phyloP scores from a whole-genome alignment of 2,329 filamentous ascomycete genomes.

The Colletotrichum echinochloae region DNA sequence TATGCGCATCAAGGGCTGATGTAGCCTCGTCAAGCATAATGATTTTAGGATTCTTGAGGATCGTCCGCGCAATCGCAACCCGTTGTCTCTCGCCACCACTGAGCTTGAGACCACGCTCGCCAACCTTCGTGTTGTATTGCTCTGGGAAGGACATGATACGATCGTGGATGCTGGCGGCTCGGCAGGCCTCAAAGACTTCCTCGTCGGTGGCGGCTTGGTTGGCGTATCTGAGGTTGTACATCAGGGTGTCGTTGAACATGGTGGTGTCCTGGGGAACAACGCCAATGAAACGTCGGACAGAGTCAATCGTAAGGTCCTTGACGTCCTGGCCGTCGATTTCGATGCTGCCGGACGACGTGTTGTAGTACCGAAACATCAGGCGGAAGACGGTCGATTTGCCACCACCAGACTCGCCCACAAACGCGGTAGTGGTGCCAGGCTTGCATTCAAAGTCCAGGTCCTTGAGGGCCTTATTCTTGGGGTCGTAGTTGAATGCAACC shows the following conservation, averaged over 20 bases:
- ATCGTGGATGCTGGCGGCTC: constrained; percentile 91
- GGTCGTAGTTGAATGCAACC: constrained; percentile 91
- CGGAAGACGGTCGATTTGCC: constrained; percentile 98
- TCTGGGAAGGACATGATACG: constrained; percentile 91
- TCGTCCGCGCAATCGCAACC: constrained; percentile 92
- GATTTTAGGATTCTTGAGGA: constrained; percentile 90
- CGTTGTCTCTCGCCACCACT: constrained; percentile 95
- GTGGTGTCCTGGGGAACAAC: constrained; percentile 98
- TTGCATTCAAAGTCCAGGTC: constrained; percentile 86
- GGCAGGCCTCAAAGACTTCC: constrained; percentile 84
- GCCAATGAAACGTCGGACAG: constrained; percentile 89
- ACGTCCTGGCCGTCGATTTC: constrained; percentile 88
- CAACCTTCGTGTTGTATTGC: constrained; percentile 89
- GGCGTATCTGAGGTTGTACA: constrained; percentile 95
- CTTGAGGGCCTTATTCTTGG: constrained; percentile 84
- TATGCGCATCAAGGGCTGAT: constrained; percentile 90
- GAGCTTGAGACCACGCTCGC: constrained; percentile 86
- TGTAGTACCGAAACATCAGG: constrained; percentile 96
- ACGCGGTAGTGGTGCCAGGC: constrained; percentile 92
- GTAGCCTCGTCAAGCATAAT: constrained; percentile 96
- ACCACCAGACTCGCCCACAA: constrained; percentile 96
- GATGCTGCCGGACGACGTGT: constrained; percentile 82
- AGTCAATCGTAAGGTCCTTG: constrained; percentile 89
- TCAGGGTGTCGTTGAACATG: constrained; percentile 91
- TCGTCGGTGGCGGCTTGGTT: constrained; percentile 84